Conservation (phyloP, 345 rosid genomes). For the Gynandropsis gynandra region DNA sequence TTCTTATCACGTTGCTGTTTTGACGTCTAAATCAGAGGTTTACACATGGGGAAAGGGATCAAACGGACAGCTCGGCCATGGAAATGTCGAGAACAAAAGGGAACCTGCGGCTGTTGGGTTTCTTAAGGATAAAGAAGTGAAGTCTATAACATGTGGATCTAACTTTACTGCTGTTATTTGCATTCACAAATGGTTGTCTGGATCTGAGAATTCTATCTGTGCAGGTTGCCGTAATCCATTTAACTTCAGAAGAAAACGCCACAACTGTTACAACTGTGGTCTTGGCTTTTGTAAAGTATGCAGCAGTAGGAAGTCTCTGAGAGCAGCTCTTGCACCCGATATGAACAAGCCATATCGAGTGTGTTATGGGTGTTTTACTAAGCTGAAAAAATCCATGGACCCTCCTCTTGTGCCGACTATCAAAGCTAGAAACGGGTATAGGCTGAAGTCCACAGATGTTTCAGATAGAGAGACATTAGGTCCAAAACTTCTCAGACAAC, state of each 20-base stretch:
- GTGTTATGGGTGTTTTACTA: constrained; percentile 71
- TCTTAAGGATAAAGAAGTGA: constrained; percentile 71
- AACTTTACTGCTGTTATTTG: constrained; percentile 73
- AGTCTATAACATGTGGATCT: constrained; percentile 61
- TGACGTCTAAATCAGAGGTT: constrained; percentile 59
- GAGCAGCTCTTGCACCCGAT: constrained; percentile 79
- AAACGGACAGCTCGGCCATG: constrained; percentile 88
- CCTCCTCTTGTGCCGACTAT: constrained; percentile 31
- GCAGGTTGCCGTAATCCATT: constrained; percentile 82
- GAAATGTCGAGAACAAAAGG: constrained; percentile 45
- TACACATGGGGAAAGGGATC: constrained; percentile 84
- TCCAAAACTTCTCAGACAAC: constrained; percentile 31
- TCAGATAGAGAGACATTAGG: constrained; percentile 35
- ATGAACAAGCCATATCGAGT: constrained; percentile 76
- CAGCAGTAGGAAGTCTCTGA: constrained; percentile 62
- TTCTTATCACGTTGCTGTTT: constrained; percentile 63
- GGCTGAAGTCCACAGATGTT: constrained; percentile 29
- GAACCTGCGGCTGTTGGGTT: constrained; percentile 49
- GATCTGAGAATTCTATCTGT: constrained; percentile 66
- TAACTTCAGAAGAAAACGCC: constrained; percentile 81
- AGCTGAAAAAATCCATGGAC: constrained; percentile 49
- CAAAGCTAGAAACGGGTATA: constrained; percentile 34
- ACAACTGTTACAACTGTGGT: constrained; percentile 94
- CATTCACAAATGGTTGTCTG: constrained; percentile 58
- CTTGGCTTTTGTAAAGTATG: constrained; percentile 82